These are phyloP conservation scores for Solanum rostratum DNA, from an alignment of 257 asterid genomes.

Conservation along the genomic window DNA sequence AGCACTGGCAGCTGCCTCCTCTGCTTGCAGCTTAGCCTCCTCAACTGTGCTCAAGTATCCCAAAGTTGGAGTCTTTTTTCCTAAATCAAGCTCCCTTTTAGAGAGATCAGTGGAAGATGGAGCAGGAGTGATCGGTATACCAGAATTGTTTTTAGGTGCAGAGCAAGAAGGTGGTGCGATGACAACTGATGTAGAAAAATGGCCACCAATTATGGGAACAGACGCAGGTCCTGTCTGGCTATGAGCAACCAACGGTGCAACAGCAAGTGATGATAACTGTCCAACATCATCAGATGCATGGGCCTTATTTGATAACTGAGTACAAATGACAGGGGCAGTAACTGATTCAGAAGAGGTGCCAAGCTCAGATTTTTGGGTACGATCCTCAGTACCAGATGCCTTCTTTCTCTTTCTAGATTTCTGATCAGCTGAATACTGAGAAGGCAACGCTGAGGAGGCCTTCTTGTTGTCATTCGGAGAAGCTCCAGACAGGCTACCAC, in stretches of 20 bases:
- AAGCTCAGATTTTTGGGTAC: slow-evolving; percentile 23
- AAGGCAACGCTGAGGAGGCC: slow-evolving; percentile 24
- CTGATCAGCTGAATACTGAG: slow-evolving; percentile 31
- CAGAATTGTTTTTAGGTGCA: slow-evolving; percentile 29
- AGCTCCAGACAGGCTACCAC: slow-evolving; percentile 24
- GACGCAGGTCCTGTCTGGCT: slow-evolving; percentile 29
- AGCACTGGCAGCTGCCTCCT: slow-evolving; percentile 76
- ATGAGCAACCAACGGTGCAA: slow-evolving; percentile 15
- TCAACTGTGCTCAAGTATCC: slow-evolving; percentile 52
- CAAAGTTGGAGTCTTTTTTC: slow-evolving; percentile 26
- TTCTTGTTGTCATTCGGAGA: slow-evolving; percentile 39
- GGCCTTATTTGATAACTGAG: slow-evolving; percentile 20
- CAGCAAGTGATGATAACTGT: slow-evolving; percentile 27
- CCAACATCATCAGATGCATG: slow-evolving; percentile 34
- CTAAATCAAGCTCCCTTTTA: slow-evolving; percentile 27
- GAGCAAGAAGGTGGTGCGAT: slow-evolving; percentile 38
- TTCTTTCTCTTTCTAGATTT: slow-evolving; percentile 79
- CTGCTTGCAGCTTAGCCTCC: slow-evolving; percentile 81
- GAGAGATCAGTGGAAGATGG: slow-evolving; percentile 31
- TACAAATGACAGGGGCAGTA: slow-evolving; percentile 26
- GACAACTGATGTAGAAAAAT: slow-evolving; percentile 58
- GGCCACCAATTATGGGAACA: slow-evolving; percentile 27
- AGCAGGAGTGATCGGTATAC: slow-evolving; percentile 25
- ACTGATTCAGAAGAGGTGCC: slow-evolving; percentile 31
- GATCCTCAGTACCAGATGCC: slow-evolving; percentile 41